A percentile compares a stretch with the other conserved stretches of the same genome.
phyloP scores from a whole-genome alignment of 805 yeast genomes.

The Candida lessepsii region DNA sequence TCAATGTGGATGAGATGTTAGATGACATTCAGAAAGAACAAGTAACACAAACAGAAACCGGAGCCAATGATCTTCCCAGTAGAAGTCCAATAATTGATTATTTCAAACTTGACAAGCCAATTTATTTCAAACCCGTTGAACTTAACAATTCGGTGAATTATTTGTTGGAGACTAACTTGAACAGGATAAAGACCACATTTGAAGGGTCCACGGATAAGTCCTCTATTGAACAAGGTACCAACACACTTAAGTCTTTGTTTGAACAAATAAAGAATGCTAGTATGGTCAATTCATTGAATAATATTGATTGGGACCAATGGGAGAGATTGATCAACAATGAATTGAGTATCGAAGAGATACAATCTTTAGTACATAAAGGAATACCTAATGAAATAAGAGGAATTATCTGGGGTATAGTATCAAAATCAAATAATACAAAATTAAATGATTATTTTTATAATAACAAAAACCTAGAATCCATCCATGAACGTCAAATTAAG shows the following conservation, averaged over 20 bases:
- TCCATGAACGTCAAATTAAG: constrained; percentile 72
- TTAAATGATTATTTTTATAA: constrained; percentile 58
- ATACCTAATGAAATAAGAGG: constrained; percentile 86
- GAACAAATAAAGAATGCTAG: constrained; percentile 25
- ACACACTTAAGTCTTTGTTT: constrained; percentile 27
- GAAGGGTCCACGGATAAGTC: constrained; percentile 50
- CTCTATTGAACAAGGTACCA: constrained; percentile 36
- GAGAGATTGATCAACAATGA: constrained; percentile 76
- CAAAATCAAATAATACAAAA: constrained; percentile 69
- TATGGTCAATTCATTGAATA: constrained; percentile 14
- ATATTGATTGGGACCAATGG: constrained; percentile 87
- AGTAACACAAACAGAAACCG: neutral
- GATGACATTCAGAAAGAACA: neutral
- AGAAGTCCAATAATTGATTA: constrained; percentile 12
- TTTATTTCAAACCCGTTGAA: constrained; percentile 11
- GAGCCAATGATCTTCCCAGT: constrained; percentile 5
- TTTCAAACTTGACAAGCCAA: constrained; percentile 10
- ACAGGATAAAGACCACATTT: constrained; percentile 53
- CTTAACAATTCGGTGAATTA: constrained; percentile 27
- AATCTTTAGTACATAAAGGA: constrained; percentile 71
- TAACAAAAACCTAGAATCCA: constrained; percentile 49
- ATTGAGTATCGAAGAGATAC: constrained; percentile 58
- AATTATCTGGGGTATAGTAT: constrained; percentile 86
- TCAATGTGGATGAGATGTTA: constrained; percentile 6
- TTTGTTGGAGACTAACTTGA: constrained; percentile 58